Percentiles rank a stretch among this genome's conserved stretches.
phyloP scores from a whole-genome alignment of 805 yeast species.

The Saccharomycopsis fermentans region DNA sequence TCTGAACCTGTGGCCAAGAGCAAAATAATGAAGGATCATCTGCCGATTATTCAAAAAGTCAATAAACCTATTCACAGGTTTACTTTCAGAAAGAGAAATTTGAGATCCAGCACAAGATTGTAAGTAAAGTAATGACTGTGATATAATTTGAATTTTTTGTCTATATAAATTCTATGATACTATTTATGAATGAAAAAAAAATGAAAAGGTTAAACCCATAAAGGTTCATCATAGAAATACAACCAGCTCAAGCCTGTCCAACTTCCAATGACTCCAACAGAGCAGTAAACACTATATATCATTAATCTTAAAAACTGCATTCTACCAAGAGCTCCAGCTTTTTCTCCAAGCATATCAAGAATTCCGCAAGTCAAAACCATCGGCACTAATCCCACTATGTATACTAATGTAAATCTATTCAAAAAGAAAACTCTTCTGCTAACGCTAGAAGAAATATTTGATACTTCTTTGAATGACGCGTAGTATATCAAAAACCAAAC shows the following conservation, averaged over 20 bases:
- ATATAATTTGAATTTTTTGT: not conserved
- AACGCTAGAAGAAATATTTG: slow-evolving; percentile 32
- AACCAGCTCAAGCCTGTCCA: slow-evolving; percentile 89
- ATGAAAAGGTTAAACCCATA: slow-evolving; percentile 38
- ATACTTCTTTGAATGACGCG: slow-evolving; percentile 61
- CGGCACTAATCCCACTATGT: slow-evolving; percentile 57
- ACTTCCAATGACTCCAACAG: slow-evolving; percentile 71
- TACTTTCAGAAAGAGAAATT: not conserved
- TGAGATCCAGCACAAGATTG: not conserved
- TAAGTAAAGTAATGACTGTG: no score
- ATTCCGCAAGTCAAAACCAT: slow-evolving; percentile 40
- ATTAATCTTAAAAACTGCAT: slow-evolving; percentile 71
- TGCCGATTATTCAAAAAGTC: not conserved
- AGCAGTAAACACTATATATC: slow-evolving; percentile 78
- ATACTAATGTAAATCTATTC: slow-evolving; percentile 60
- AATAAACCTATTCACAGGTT: not conserved
- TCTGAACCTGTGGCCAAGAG: not conserved
- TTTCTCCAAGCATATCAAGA: slow-evolving; percentile 46
- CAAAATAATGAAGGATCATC: not conserved
- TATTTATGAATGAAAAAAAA: not conserved
- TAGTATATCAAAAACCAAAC: slow-evolving; percentile 79
- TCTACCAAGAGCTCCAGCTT: slow-evolving; percentile 42
- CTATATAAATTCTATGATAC: not conserved
- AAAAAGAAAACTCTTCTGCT: slow-evolving; percentile 48
- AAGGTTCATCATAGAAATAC: slow-evolving; percentile 70